Percentiles rank a stretch among this genome's conserved stretches.
Evolutionary conservation across 768 basidiomycete genomes (phyloP).

Genomic region (Clavulina sp.): DNA sequence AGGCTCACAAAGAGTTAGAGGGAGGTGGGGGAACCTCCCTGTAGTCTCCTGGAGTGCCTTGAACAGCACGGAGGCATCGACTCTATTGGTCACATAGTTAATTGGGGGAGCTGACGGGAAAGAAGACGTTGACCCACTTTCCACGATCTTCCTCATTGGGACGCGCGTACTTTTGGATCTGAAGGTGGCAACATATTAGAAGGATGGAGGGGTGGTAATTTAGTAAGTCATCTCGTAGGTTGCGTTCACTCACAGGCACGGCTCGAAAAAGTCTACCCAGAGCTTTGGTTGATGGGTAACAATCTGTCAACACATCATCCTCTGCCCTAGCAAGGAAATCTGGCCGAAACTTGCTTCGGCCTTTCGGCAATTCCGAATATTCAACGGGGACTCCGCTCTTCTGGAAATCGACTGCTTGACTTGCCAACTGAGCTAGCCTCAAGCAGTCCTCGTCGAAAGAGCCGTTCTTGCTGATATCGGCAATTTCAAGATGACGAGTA

Average conservation of each 20-base stretch:
- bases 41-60: not conserved
- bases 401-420: slow-evolving; percentile 11
- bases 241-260: not conserved
- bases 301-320: not conserved
- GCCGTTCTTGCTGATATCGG: slow-evolving; percentile 37
- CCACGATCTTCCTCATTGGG: not conserved
- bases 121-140: not conserved
- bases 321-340: not conserved
- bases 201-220: no score
- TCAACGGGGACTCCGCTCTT: slow-evolving; percentile 11
- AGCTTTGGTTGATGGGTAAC: not conserved
- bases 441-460: slow-evolving; percentile 28
- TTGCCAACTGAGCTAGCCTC: slow-evolving; percentile 35
- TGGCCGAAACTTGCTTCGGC: not conserved
- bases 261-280: not conserved
- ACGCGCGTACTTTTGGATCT: not conserved
- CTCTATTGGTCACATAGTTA: no score
- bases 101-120: no score
- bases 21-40: not conserved
- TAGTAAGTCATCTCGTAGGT: no score
- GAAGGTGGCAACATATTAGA: no score
- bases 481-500: slow-evolving; percentile 29
- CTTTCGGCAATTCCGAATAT: not conserved
- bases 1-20: not conserved
- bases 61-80: not conserved